phyloP scores from a whole-genome alignment of 345 rosid species.

The Clarkia xantiana region DNA sequence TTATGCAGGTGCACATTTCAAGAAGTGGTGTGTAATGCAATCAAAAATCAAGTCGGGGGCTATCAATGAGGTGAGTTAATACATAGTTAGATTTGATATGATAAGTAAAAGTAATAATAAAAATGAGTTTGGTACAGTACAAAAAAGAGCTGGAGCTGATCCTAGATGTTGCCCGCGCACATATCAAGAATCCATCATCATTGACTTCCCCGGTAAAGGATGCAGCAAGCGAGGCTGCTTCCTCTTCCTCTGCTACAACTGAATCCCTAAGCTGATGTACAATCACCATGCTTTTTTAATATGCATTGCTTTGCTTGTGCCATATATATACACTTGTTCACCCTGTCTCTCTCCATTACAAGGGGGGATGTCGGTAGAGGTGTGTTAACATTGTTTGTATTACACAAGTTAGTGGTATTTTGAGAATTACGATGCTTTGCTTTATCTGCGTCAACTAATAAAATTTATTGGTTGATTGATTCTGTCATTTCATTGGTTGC shows the following conservation, averaged over 20 bases:
- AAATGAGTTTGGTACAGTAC: too few species aligned
- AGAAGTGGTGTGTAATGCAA: conserved; percentile 98
- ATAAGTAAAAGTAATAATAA: too few species aligned
- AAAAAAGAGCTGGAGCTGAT: conserved; percentile 77
- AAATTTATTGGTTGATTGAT: too few species aligned
- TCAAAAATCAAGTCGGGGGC: conserved; percentile 89
- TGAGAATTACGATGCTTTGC: too few species aligned
- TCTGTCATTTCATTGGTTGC: too few species aligned
- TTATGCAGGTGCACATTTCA: conserved; percentile 76
- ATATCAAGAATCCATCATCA: conserved; percentile 16
- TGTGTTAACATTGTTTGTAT: conserved; percentile 7
- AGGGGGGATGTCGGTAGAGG: conserved; percentile 14
- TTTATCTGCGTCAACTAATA: too few species aligned
- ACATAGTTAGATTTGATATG: too few species aligned
- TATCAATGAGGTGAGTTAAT: conserved; percentile 57
- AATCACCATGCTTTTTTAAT: too few species aligned
- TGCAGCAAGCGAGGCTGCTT: conserved; percentile 3
- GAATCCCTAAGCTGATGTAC: conserved; percentile 18
- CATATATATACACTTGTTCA: conserved; percentile 6
- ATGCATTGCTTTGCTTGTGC: neutral
- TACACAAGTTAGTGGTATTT: neutral
- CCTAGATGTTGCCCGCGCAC: conserved; percentile 37
- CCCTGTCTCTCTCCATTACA: conserved; percentile 15
- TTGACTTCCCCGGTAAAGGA: conserved; percentile 9
- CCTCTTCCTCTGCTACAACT: conserved; percentile 9